These are phyloP conservation scores for Botrytis squamosa DNA, from an alignment of 2,329 filamentous ascomycete species.

Conservation along the genomic window DNA sequence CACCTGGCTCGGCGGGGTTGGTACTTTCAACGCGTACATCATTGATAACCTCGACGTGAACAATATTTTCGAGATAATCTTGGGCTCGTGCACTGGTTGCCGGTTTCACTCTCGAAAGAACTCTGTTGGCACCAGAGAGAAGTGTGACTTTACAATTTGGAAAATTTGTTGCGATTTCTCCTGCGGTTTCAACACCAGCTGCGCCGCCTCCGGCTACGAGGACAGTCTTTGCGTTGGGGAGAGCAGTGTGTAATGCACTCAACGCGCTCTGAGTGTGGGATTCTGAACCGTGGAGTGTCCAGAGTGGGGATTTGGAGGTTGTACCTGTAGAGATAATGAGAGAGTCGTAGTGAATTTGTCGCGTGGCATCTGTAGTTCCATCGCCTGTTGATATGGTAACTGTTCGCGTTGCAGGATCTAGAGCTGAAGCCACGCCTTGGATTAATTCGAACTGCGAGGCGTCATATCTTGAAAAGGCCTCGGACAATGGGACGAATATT, in stretches of 20 bases:
- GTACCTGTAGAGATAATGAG: slow-evolving; percentile 51
- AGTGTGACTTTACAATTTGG: slow-evolving; percentile 48
- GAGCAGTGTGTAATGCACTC: slow-evolving; percentile 42
- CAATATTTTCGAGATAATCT: slow-evolving; percentile 42
- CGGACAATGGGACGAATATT: slow-evolving; percentile 45
- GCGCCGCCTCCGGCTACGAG: slow-evolving; percentile 48
- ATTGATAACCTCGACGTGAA: slow-evolving; percentile 48
- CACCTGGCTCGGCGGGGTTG: slow-evolving; percentile 34
- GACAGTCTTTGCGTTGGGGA: slow-evolving; percentile 45
- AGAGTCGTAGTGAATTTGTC: slow-evolving; percentile 43
- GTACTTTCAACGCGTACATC: slow-evolving; percentile 42
- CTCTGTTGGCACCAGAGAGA: slow-evolving; percentile 41
- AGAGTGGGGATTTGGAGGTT: slow-evolving; percentile 46
- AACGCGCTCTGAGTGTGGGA: slow-evolving; percentile 41
- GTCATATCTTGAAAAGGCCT: slow-evolving; percentile 44
- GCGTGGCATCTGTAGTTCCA: slow-evolving; percentile 24
- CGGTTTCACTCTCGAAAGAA: slow-evolving; percentile 45
- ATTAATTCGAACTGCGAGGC: slow-evolving; percentile 44
- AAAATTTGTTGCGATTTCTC: slow-evolving; percentile 44
- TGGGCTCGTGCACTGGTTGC: slow-evolving; percentile 45
- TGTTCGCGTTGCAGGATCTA: slow-evolving; percentile 41
- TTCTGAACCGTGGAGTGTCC: slow-evolving; percentile 43
- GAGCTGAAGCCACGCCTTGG: slow-evolving; percentile 42
- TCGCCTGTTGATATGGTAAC: slow-evolving; percentile 36
- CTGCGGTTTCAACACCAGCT: slow-evolving; percentile 48